Base-by-base conservation (phyloP, 2,329 filamentous ascomycete genomes). In the Pseudodiploospora longispora region DNA sequence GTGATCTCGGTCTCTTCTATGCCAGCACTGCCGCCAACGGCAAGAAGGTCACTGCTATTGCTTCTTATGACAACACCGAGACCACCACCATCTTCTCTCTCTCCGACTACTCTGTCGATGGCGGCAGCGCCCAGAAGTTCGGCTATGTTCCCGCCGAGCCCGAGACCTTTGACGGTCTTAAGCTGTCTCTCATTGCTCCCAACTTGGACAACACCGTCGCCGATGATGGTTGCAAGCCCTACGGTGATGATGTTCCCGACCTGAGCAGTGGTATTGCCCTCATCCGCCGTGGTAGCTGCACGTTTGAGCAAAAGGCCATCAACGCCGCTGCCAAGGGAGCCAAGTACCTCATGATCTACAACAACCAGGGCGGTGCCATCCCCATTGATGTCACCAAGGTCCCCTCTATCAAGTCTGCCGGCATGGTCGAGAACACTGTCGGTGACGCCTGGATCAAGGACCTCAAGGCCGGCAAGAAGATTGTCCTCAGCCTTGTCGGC, bases 341-440 rank as follows among this genome's bases (percentile, higher is more conserved):
- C 40, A 71, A 74, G 55, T 80, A 82, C 50, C 60, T 84, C 43
- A 60, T 84, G 50, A 65, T 80, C 53, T 83, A 82, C 61, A 82
- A 82, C 66, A 78, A 75, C 49, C 49, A 41, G 12, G 49, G 52
- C 6, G 65, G 61, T 10, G 62, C 68, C 3, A 50, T 55, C 4
- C 48, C 54, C 6, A 63, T 67, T 8, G 59, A 66, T 33, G 60
- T 66, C 3, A 49, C 54, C 0, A 30, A 37, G 1, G 63, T 64
- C 1, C 35, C 55, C 0, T 57, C 57, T 2, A 55, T 74, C 36
- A 33, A 55, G 8, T 71, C 58, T 9, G 56, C 61, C 1, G 69
- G 61, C 38, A 72, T 73, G 58, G 66, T 72, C 1, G 62, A 63
- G 1, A 56, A 65, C 0, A 54, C 59, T 0, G 59, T 65, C 27